Conservation (phyloP, 2,329 filamentous ascomycete species). For the Pseudogymnoascus sp. region DNA sequence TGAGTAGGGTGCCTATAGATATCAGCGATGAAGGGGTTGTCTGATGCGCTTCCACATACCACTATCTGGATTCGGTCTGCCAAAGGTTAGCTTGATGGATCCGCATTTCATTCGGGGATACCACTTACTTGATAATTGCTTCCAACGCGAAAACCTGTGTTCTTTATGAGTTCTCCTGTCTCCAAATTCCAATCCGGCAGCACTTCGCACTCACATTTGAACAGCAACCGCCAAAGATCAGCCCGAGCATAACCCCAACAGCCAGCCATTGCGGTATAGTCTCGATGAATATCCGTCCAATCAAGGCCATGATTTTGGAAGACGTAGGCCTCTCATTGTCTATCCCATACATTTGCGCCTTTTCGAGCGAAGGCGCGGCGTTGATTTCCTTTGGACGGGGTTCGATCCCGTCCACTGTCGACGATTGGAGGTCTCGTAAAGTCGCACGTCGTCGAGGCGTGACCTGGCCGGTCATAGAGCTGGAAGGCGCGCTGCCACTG, state of each 20-base stretch:
- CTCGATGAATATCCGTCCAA: conserved; percentile 48
- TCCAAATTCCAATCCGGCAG: conserved; percentile 6
- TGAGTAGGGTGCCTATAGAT: conserved; percentile 67
- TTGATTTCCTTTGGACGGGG: conserved; percentile 46
- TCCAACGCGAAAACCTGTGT: conserved; percentile 87
- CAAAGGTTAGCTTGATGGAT: conserved; percentile 15
- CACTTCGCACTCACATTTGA: conserved; percentile 62
- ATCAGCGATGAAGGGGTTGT: conserved; percentile 16
- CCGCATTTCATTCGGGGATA: conserved; percentile 4
- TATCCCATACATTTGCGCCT: conserved; percentile 49
- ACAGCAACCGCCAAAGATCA: conserved; percentile 95
- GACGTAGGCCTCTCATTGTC: conserved; percentile 45
- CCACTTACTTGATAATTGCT: conserved; percentile 80
- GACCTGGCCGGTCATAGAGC: conserved; percentile 37
- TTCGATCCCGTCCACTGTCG: conserved; percentile 35
- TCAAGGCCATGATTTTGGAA: conserved; percentile 44
- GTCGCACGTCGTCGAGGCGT: conserved; percentile 39
- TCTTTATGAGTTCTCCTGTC: conserved; percentile 24
- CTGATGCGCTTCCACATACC: conserved; percentile 45
- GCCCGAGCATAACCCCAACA: conserved; percentile 61
- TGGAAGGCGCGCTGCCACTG: conserved; percentile 29
- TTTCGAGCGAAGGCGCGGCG: conserved; percentile 46
- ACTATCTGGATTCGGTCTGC: conserved; percentile 73
- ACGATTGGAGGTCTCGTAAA: conserved; percentile 38
- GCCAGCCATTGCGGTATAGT: conserved; percentile 58